These are phyloP conservation scores for Moesziomyces aphidis DNA, from an alignment of 1,284 basidiomycete genomes.

Conservation along the genomic window DNA sequence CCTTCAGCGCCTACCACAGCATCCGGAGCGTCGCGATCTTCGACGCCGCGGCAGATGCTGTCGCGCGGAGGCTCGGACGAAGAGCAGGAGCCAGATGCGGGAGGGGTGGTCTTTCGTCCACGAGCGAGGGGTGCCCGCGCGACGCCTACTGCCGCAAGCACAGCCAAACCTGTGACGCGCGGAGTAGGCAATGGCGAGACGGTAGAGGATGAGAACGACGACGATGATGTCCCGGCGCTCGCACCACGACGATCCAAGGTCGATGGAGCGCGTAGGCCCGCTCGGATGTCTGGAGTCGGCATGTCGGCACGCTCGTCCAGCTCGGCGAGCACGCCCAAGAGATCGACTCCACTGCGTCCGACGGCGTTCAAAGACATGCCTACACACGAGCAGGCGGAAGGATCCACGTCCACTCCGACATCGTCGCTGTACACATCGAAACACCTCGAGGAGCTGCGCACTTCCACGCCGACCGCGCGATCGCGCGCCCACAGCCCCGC, in stretches of 20 bases:
- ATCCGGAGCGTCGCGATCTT: not conserved
- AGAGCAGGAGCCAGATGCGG: conserved; percentile 2
- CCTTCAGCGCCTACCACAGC: not conserved
- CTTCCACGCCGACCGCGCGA: conserved; percentile 24
- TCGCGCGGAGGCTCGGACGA: conserved; percentile 3
- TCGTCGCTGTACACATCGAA: conserved; percentile 30
- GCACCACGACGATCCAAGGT: conserved; percentile 33
- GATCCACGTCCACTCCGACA: not conserved
- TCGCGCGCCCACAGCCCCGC: conserved; percentile 22
- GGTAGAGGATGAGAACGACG: not conserved
- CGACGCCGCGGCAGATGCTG: not conserved
- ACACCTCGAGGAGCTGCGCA: conserved; percentile 34
- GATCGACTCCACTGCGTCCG: conserved; percentile 19
- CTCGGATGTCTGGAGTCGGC: conserved; percentile 3
- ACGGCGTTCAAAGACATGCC: conserved; percentile 8
- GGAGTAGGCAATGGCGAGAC: too few relatives aligned
- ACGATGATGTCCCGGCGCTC: conserved; percentile 7
- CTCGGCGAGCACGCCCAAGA: conserved; percentile 7
- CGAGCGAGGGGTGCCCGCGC: conserved; percentile 14
- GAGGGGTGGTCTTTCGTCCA: conserved; percentile 25
- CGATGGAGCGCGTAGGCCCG: conserved; percentile 11
- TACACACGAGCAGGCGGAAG: not conserved
- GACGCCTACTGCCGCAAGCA: conserved; percentile 2
- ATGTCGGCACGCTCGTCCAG: conserved; percentile 1
- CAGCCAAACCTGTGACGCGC: not conserved